These are phyloP conservation scores for Dendrothele bispora DNA, from an alignment of 768 basidiomycete species.

Conservation along the genomic window DNA sequence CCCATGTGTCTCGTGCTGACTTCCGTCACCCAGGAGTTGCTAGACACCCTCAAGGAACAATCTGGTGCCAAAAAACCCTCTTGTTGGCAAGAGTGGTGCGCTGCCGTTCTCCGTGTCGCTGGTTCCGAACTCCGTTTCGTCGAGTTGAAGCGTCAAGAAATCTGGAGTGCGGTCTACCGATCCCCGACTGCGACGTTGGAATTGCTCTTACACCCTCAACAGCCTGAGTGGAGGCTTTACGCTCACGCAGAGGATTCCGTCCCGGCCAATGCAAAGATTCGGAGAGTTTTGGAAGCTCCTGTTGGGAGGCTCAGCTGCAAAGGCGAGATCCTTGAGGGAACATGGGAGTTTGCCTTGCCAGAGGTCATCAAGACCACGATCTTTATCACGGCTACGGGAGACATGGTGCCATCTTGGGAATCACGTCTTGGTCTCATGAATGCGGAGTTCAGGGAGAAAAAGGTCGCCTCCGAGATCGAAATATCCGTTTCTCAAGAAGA, in stretches of 20 bases:
- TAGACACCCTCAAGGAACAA: conserved; percentile 49
- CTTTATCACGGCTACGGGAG: conserved; percentile 62
- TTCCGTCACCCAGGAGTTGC: conserved; percentile 45
- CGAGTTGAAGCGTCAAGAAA: conserved; percentile 83
- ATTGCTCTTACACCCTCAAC: conserved; percentile 71
- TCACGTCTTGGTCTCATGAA: conserved; percentile 71
- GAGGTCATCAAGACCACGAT: conserved; percentile 52
- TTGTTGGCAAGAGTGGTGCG: conserved; percentile 75
- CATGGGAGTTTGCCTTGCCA: conserved; percentile 83
- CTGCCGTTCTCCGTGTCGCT: conserved; percentile 61
- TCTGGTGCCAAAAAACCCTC: conserved; percentile 43
- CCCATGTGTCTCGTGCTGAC: conserved; percentile 82
- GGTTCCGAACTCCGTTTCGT: conserved; percentile 76
- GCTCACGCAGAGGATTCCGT: conserved; percentile 65
- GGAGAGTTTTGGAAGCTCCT: conserved; percentile 69
- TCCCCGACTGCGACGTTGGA: conserved; percentile 72
- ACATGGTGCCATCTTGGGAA: conserved; percentile 83
- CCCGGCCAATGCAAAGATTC: conserved; percentile 79
- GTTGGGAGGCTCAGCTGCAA: conserved; percentile 71
- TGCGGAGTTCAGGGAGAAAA: conserved; percentile 63
- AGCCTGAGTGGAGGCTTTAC: conserved; percentile 86
- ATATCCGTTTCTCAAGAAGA: conserved; percentile 56
- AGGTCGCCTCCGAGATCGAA: conserved; percentile 65
- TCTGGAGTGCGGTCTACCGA: conserved; percentile 82
- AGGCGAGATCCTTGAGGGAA: conserved; percentile 60